Evolutionary conservation across 192 early-diverging fungal species (phyloP).

Genomic region (Coemansia sp.): DNA sequence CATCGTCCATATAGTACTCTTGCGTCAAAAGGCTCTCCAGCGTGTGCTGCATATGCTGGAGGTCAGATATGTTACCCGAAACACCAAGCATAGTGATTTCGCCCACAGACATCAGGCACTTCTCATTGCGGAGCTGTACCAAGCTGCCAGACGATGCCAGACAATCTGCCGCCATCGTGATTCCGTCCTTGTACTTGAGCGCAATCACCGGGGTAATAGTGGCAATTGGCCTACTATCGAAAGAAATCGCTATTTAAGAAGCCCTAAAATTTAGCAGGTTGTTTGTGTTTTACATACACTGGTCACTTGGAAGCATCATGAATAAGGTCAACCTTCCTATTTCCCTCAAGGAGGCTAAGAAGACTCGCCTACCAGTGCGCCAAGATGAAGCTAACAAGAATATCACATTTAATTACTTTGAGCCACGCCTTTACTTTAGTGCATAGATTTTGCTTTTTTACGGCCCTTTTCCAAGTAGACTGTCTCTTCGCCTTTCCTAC

Average conservation of each 20-base stretch:
- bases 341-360: too few relatives aligned
- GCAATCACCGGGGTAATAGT: constrained; percentile 93
- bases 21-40: constrained; percentile 80
- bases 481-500: too few relatives aligned
- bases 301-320: not conserved
- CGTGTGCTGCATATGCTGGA: constrained; percentile 86
- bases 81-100: constrained; percentile 86
- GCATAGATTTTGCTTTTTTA: not conserved
- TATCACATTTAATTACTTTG: not conserved
- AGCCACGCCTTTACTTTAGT: constrained; percentile 16
- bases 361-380: constrained; percentile 42
- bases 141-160: constrained; percentile 94
- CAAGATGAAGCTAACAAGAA: constrained; percentile 20
- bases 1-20: constrained; percentile 89
- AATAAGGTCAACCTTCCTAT: not conserved
- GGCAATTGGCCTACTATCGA: constrained; percentile 68
- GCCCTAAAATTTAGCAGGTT: not conserved
- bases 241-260: not conserved
- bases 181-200: constrained; percentile 94
- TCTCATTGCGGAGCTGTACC: constrained; percentile 87
- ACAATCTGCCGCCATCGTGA: constrained; percentile 95
- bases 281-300: not conserved
- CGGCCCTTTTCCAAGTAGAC: too few relatives aligned
- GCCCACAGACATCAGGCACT: constrained; percentile 79
- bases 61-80: constrained; percentile 92